These are phyloP conservation scores for Vaccinium darrowii DNA, from an alignment of 148 eudicot genomes.

Conservation along the genomic window DNA sequence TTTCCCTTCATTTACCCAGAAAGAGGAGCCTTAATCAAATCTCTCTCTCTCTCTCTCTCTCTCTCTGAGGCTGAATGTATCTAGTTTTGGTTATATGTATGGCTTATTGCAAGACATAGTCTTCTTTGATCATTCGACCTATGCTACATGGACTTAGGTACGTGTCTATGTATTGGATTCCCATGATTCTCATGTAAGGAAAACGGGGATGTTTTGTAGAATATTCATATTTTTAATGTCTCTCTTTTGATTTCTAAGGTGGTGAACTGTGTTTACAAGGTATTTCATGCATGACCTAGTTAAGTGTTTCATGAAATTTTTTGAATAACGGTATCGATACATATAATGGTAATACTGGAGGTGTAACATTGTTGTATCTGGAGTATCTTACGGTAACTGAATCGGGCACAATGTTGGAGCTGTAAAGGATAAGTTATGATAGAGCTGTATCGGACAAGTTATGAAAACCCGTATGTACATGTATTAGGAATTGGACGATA, in stretches of 20 bases:
- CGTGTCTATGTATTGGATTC: background rate
- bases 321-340: too few relatives aligned
- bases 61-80: conserved; percentile 3
- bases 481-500: too few relatives aligned
- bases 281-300: background rate
- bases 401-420: too few relatives aligned
- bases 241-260: background rate
- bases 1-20: conserved; percentile 12
- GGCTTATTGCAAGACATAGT: background rate
- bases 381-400: too few relatives aligned
- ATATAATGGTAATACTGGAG: too few relatives aligned
- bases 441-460: too few relatives aligned
- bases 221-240: background rate
- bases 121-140: background rate
- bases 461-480: too few relatives aligned
- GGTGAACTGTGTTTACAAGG: background rate
- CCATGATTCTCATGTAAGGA: background rate
- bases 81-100: background rate
- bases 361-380: too few relatives aligned
- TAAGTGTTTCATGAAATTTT: background rate
- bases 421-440: too few relatives aligned
- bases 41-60: conserved; percentile 16
- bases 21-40: conserved; percentile 11
- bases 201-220: background rate
- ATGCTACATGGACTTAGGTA: background rate